Evolutionary conservation across 768 basidiomycete genomes (phyloP).

Genomic region (Macrolepiota dolichaula): DNA sequence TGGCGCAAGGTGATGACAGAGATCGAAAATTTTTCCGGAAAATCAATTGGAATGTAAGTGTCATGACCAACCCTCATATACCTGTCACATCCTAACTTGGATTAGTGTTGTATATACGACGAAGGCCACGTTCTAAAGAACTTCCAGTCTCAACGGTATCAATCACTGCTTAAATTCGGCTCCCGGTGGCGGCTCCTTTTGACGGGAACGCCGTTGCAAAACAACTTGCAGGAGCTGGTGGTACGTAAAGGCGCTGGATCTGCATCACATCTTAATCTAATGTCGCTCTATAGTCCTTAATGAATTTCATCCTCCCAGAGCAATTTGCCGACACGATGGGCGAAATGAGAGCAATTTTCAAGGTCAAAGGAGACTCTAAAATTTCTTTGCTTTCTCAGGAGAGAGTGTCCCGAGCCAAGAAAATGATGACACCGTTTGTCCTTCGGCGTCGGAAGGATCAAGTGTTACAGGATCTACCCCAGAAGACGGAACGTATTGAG

Average conservation of each 20-base stretch:
- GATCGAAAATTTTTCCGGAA: slow-evolving; percentile 93
- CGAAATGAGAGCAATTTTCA: slow-evolving; percentile 91
- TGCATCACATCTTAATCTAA: slow-evolving; percentile 2
- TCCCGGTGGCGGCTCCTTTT: slow-evolving; percentile 89
- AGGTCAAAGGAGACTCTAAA: slow-evolving; percentile 90
- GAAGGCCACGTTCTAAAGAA: slow-evolving; percentile 98
- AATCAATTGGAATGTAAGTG: slow-evolving; percentile 88
- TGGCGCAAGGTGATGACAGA: slow-evolving; percentile 85
- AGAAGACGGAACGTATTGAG: slow-evolving; percentile 89
- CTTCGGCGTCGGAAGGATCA: slow-evolving; percentile 96
- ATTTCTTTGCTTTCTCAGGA: slow-evolving; percentile 87
- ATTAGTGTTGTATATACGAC: slow-evolving; percentile 89
- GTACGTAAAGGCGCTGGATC: slow-evolving; percentile 41
- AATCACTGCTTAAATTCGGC: slow-evolving; percentile 78
- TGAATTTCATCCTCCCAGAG: slow-evolving; percentile 96
- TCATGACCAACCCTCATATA: background rate
- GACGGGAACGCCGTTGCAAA: slow-evolving; percentile 94
- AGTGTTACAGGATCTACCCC: slow-evolving; percentile 90
- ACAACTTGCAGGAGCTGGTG: slow-evolving; percentile 86
- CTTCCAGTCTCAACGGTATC: slow-evolving; percentile 95
- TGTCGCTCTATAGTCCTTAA: slow-evolving; percentile 66
- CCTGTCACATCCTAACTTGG: slow-evolving; percentile 8
- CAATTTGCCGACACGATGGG: slow-evolving; percentile 78
- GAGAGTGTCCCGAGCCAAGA: slow-evolving; percentile 92
- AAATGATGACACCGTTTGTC: slow-evolving; percentile 99